These are phyloP conservation scores for Ceratobasidium sp. DNA, from an alignment of 1,284 basidiomycete species.

Conservation along the genomic window DNA sequence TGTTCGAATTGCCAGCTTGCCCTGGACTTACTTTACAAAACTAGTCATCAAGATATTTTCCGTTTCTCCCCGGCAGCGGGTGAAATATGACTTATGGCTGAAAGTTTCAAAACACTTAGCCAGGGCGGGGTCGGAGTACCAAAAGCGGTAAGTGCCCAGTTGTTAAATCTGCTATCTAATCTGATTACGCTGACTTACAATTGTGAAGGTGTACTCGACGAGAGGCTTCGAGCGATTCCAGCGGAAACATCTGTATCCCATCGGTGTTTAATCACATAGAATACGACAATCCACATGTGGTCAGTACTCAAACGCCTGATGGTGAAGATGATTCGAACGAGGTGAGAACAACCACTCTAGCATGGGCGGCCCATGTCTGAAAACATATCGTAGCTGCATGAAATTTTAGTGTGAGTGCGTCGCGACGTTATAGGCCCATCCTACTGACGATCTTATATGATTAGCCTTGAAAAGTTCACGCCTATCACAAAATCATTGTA, in stretches of 20 bases:
- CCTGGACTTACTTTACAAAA: not conserved
- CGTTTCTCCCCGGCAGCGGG: slow-evolving; percentile 3
- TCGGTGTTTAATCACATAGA: slow-evolving; percentile 12
- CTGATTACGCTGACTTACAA: not conserved
- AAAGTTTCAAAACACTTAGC: slow-evolving; percentile 31
- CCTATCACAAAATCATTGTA: slow-evolving; percentile 36
- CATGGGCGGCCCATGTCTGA: not conserved
- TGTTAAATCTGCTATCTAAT: too few relatives aligned
- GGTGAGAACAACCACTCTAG: not conserved
- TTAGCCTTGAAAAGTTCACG: slow-evolving; percentile 29
- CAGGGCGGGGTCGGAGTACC: slow-evolving; percentile 20
- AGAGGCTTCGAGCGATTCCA: not conserved
- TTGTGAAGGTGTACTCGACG: slow-evolving; percentile 12
- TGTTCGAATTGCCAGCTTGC: not conserved
- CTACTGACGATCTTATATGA: not conserved
- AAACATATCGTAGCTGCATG: slow-evolving; percentile 21
- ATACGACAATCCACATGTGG: slow-evolving; percentile 1
- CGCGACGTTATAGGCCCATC: not conserved
- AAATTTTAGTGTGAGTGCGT: slow-evolving; percentile 4
- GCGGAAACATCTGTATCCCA: not conserved
- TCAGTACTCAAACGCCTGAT: not conserved
- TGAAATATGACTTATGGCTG: slow-evolving; percentile 38
- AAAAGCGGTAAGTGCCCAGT: slow-evolving; percentile 2
- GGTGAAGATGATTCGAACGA: slow-evolving; percentile 7
- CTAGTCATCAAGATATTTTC: slow-evolving; percentile 37